These are phyloP conservation scores for Cynanchum wilfordii DNA, from an alignment of 257 asterid species.

Conservation along the genomic window DNA sequence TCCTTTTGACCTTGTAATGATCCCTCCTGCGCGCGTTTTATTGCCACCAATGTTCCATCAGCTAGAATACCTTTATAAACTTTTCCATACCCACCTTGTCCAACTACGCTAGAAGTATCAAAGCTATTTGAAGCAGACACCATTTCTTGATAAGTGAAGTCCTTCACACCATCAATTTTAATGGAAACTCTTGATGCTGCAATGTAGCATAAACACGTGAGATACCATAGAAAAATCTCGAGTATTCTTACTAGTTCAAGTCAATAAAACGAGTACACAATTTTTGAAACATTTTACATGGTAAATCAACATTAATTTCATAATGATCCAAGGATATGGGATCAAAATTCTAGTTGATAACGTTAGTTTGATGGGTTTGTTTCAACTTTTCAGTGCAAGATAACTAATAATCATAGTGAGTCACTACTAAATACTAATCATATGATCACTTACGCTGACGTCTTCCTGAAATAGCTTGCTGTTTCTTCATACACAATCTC, in stretches of 20 bases:
- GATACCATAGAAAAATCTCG: constrained; percentile 5
- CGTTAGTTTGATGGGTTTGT: background rate
- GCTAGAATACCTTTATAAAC: constrained; percentile 83
- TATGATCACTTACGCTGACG: constrained; percentile 46
- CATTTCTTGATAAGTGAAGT: constrained; percentile 61
- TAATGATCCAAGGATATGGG: background rate
- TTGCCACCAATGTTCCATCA: constrained; percentile 76
- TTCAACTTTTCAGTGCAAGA: background rate
- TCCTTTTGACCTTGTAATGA: constrained; percentile 93
- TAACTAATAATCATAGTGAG: constrained; percentile 1
- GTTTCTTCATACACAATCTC: constrained; percentile 45
- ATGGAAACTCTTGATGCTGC: constrained; percentile 75
- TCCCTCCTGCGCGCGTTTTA: constrained; percentile 92
- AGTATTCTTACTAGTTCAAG: background rate
- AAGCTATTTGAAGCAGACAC: constrained; percentile 63
- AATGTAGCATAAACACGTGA: constrained; percentile 17
- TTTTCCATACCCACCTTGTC: constrained; percentile 96
- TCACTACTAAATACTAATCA: background rate
- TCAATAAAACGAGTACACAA: background rate
- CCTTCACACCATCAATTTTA: constrained; percentile 80
- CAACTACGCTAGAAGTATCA: constrained; percentile 51
- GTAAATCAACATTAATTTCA: background rate
- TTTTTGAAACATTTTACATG: background rate
- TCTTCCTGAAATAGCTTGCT: constrained; percentile 40
- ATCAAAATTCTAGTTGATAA: background rate